phyloP scores from a whole-genome alignment of 306 rosid species.

The Ziziphus jujuba region DNA sequence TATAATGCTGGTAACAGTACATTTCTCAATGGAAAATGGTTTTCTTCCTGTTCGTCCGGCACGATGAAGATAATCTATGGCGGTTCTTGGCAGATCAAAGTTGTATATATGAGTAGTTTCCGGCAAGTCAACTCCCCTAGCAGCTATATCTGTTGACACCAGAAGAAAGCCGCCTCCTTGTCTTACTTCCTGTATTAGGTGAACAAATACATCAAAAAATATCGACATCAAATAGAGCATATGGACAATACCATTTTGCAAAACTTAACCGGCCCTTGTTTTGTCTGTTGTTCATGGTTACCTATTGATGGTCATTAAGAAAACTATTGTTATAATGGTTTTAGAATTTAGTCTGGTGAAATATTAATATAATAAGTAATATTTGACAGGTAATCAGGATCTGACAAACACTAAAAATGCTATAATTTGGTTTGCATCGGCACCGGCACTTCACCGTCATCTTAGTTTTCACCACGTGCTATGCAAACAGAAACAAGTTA shows the following conservation, averaged over 20 bases:
- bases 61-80: slow-evolving; percentile 84
- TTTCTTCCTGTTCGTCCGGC: slow-evolving; percentile 94
- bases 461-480: not conserved
- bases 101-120: slow-evolving; percentile 93
- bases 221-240: not conserved
- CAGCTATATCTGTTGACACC: slow-evolving; percentile 84
- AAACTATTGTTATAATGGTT: too few species aligned
- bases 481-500: not conserved
- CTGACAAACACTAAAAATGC: not conserved
- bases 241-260: not conserved
- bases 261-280: too few species aligned
- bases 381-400: not conserved
- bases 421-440: not conserved
- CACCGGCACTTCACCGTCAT: not conserved
- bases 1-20: slow-evolving; percentile 68
- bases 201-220: slow-evolving; percentile 15
- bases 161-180: slow-evolving; percentile 82
- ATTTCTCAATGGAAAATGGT: slow-evolving; percentile 73
- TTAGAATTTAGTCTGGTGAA: too few species aligned
- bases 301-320: too few species aligned
- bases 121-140: slow-evolving; percentile 90
- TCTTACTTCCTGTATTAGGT: slow-evolving; percentile 59
- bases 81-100: slow-evolving; percentile 78
- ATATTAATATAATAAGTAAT: too few species aligned
- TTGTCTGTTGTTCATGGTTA: too few species aligned